Conservation (phyloP, 257 asterid species). For the Nicotiana obtusifolia region DNA sequence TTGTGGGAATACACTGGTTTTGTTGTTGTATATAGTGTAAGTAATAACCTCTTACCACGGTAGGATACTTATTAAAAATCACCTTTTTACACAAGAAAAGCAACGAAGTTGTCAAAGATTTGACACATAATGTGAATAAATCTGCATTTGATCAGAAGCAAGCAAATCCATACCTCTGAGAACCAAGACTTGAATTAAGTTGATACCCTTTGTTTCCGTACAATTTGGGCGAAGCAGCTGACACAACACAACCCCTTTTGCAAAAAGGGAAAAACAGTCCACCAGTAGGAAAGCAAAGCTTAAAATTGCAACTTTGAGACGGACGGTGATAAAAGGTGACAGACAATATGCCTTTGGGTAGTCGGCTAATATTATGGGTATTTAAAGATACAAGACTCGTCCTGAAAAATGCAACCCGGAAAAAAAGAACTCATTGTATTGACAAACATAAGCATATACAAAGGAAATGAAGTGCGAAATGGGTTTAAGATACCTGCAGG, state of each 20-base stretch:
- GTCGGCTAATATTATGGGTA: slow-evolving; percentile 14
- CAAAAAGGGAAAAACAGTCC: slow-evolving; percentile 13
- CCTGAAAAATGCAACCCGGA: slow-evolving; percentile 33
- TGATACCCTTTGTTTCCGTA: slow-evolving; percentile 17
- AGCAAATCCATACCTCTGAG: slow-evolving; percentile 37
- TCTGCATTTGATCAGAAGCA: background rate
- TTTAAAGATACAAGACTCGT: slow-evolving; percentile 21
- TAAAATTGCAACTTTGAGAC: slow-evolving; percentile 28
- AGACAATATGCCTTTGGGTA: slow-evolving; percentile 25
- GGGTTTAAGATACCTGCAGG: background rate
- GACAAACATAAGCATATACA: background rate
- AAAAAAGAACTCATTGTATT: background rate
- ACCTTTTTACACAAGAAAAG: background rate
- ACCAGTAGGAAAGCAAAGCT: slow-evolving; percentile 27
- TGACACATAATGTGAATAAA: background rate
- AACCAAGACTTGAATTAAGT: slow-evolving; percentile 20
- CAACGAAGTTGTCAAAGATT: background rate
- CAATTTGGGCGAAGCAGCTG: slow-evolving; percentile 22
- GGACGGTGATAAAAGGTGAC: slow-evolving; percentile 15
- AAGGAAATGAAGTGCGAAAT: background rate
- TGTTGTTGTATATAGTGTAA: too few species aligned
- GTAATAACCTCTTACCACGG: background rate
- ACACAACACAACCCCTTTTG: slow-evolving; percentile 21
- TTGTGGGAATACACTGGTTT: too few species aligned
- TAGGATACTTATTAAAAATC: background rate